A percentile compares a stretch with the other conserved stretches of the same genome.
Evolutionary conservation across 2,329 filamentous ascomycete genomes (phyloP).

Genomic region (Blastomyces percursus): DNA sequence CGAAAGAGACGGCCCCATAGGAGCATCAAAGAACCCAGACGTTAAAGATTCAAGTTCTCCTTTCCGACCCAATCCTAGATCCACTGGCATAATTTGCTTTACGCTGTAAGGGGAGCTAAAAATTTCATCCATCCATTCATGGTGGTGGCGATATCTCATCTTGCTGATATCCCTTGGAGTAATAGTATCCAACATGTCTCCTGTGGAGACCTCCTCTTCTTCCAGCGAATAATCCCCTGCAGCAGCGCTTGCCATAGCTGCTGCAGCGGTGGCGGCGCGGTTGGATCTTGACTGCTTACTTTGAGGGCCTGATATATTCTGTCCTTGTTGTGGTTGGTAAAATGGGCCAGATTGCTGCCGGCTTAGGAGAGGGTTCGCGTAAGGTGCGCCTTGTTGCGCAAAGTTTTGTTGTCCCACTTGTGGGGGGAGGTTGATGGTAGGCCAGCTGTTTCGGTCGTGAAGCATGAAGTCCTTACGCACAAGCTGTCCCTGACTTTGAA

Average conservation of each 20-base stretch:
- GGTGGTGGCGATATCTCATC: conserved; percentile 81
- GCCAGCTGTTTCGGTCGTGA: conserved; percentile 81
- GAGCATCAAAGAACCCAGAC: conserved; percentile 67
- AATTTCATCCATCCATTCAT: conserved; percentile 98
- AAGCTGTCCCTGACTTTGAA: conserved; percentile 68
- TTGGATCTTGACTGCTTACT: conserved; percentile 33
- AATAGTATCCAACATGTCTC: conserved; percentile 81
- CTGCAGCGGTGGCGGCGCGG: conserved; percentile 31
- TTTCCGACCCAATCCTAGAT: conserved; percentile 73
- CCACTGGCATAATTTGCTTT: conserved; percentile 72
- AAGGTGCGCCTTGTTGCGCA: conserved; percentile 38
- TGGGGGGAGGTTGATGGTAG: conserved; percentile 61
- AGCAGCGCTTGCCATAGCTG: conserved; percentile 25
- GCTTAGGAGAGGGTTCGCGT: conserved; percentile 26
- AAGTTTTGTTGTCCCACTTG: conserved; percentile 42
- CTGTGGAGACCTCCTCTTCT: conserved; percentile 77
- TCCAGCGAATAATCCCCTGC: conserved; percentile 50
- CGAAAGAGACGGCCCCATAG: conserved; percentile 24
- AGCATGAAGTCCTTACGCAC: conserved; percentile 91
- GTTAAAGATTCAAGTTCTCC: conserved; percentile 75
- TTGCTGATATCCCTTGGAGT: conserved; percentile 83
- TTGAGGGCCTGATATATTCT: conserved; percentile 20
- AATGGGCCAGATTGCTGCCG: conserved; percentile 24
- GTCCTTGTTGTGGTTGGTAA: conserved; percentile 23
- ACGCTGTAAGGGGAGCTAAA: conserved; percentile 82